Evolutionary conservation across 306 rosid genomes (phyloP).

Genomic region (Rosa rugosa): DNA sequence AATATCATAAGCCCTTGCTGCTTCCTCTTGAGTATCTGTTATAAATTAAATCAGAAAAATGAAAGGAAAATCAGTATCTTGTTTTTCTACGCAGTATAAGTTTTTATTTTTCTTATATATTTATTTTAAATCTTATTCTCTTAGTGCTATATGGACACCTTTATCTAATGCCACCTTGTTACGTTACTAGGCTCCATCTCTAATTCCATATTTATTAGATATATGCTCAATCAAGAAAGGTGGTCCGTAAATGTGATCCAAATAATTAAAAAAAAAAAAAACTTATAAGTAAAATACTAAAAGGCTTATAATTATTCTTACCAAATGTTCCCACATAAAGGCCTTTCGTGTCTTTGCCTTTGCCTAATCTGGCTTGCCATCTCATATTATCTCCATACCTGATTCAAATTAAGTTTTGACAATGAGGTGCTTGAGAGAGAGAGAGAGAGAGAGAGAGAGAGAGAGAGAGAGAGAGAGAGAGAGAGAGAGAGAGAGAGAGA

Average conservation of each 20-base stretch:
- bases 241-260: neutral
- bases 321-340: slow-evolving; percentile 36
- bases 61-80: neutral
- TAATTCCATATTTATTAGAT: too few relatives aligned
- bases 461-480: neutral
- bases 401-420: neutral
- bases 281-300: too few relatives aligned
- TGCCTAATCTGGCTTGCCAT: slow-evolving; percentile 40
- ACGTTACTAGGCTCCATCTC: neutral
- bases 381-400: slow-evolving; percentile 11
- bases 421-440: neutral
- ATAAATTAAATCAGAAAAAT: too few relatives aligned
- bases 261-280: neutral
- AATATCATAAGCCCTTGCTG: slow-evolving; percentile 40
- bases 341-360: slow-evolving; percentile 19
- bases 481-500: neutral
- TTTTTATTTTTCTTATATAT: too few relatives aligned
- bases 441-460: neutral
- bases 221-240: neutral
- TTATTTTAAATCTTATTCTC: too few relatives aligned
- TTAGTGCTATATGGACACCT: neutral
- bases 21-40: slow-evolving; percentile 32
- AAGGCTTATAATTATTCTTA: neutral
- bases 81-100: neutral
- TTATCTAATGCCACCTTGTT: neutral